Evolutionary conservation across 257 asterid genomes (phyloP).

Genomic region (Coffea eugenioides): DNA sequence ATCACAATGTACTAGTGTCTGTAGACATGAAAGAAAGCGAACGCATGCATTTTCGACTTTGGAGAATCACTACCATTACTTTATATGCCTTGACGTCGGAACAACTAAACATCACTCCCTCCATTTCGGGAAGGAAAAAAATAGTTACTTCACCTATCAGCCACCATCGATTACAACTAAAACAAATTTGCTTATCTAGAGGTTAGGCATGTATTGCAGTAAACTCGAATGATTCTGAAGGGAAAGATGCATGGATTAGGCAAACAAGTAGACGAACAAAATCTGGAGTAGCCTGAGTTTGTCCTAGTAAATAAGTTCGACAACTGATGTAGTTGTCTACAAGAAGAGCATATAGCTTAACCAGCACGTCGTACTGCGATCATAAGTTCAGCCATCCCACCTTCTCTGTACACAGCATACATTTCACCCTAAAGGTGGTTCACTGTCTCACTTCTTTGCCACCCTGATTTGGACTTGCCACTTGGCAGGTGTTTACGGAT

Average conservation of each 20-base stretch:
- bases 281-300: background rate
- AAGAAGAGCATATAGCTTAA: background rate
- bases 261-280: background rate
- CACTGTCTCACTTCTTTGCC: background rate
- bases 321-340: too few relatives aligned
- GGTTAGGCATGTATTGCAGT: background rate
- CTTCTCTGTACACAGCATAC: background rate
- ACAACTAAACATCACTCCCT: background rate
- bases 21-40: too few relatives aligned
- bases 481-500: background rate
- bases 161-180: background rate
- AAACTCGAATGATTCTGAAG: background rate
- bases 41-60: too few relatives aligned
- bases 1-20: too few relatives aligned
- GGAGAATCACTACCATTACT: too few relatives aligned
- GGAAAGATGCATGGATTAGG: background rate
- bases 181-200: too few relatives aligned
- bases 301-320: background rate
- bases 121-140: background rate
- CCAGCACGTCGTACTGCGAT: background rate
- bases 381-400: background rate
- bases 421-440: background rate
- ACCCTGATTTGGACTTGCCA: background rate
- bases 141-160: background rate
- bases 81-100: background rate